Conservation (phyloP, 352 stramenopile genomes). For the Phytopythium mirpurense region DNA sequence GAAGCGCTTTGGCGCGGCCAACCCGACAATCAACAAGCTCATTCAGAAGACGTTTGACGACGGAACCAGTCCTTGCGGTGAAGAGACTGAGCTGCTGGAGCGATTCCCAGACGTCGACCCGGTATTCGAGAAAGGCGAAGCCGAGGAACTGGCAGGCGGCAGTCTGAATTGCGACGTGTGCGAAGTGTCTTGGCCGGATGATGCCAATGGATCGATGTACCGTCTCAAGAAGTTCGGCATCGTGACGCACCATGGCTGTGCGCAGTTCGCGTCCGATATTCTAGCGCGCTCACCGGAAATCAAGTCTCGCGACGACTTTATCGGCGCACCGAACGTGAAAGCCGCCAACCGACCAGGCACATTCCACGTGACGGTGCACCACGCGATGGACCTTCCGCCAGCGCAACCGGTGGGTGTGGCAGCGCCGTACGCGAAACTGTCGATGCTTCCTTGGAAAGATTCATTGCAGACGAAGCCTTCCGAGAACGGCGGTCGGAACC, state of each 20-base stretch:
- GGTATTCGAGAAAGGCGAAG: slow-evolving; percentile 61
- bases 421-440: slow-evolving; percentile 68
- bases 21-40: slow-evolving; percentile 61
- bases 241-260: slow-evolving; percentile 66
- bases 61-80: slow-evolving; percentile 29
- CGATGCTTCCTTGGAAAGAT: slow-evolving; percentile 81
- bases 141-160: slow-evolving; percentile 39
- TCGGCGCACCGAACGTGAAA: slow-evolving; percentile 37
- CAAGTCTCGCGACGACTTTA: slow-evolving; percentile 42
- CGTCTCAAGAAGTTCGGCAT: slow-evolving; percentile 40
- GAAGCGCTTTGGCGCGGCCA: slow-evolving; percentile 57
- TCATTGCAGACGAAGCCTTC: slow-evolving; percentile 72
- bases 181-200: slow-evolving; percentile 79
- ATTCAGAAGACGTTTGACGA: slow-evolving; percentile 73
- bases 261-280: slow-evolving; percentile 71
- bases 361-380: slow-evolving; percentile 71
- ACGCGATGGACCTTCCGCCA: slow-evolving; percentile 65
- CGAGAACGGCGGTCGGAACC: slow-evolving; percentile 69
- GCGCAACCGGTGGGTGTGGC: slow-evolving; percentile 61
- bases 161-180: slow-evolving; percentile 66
- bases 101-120: slow-evolving; percentile 61
- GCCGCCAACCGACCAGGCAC: slow-evolving; percentile 62
- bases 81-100: slow-evolving; percentile 43
- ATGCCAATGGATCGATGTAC: slow-evolving; percentile 49
- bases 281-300: slow-evolving; percentile 55